These are phyloP conservation scores for Chytridium lagenaria DNA, from an alignment of 371 early-diverging fungal genomes.

Conservation along the genomic window DNA sequence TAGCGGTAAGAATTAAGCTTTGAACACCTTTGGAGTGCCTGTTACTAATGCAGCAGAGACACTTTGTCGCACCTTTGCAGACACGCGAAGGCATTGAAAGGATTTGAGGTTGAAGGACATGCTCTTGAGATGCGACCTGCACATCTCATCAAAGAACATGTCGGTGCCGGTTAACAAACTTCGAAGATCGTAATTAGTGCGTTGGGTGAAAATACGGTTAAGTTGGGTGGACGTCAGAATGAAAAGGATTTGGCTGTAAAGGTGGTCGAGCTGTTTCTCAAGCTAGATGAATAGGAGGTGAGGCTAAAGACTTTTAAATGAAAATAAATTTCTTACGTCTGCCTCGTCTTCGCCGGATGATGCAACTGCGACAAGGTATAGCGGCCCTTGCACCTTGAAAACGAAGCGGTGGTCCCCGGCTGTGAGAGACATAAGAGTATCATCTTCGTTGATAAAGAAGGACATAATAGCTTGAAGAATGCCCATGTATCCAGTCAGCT, in stretches of 20 bases:
- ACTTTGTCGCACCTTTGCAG: slow-evolving; percentile 63
- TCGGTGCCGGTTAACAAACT: slow-evolving; percentile 83
- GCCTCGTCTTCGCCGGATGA: slow-evolving; percentile 80
- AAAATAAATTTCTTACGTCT: slow-evolving; percentile 61
- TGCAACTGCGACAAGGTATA: slow-evolving; percentile 85
- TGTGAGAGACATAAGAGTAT: slow-evolving; percentile 67
- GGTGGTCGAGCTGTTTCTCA: slow-evolving; percentile 76
- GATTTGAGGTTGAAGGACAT: slow-evolving; percentile 12
- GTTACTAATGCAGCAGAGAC: slow-evolving; percentile 64
- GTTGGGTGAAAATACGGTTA: slow-evolving; percentile 83
- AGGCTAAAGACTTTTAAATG: neutral
- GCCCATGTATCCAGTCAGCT: slow-evolving; percentile 88
- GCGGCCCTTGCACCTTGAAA: slow-evolving; percentile 78
- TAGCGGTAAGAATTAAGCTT: neutral
- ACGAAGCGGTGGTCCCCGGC: slow-evolving; percentile 83
- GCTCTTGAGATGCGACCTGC: slow-evolving; percentile 28
- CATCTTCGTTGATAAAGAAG: slow-evolving; percentile 82
- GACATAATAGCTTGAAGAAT: slow-evolving; percentile 91
- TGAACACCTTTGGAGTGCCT: slow-evolving; percentile 53
- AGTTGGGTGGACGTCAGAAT: slow-evolving; percentile 84
- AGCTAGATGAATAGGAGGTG: slow-evolving; percentile 55
- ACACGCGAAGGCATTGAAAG: neutral
- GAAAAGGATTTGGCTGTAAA: slow-evolving; percentile 88
- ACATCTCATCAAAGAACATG: slow-evolving; percentile 81
- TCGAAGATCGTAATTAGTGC: slow-evolving; percentile 89